Percentiles rank a stretch among this genome's conserved stretches.
Conservation (phyloP, 2,329 filamentous ascomycete species). For the Rutstroemia sp. region DNA sequence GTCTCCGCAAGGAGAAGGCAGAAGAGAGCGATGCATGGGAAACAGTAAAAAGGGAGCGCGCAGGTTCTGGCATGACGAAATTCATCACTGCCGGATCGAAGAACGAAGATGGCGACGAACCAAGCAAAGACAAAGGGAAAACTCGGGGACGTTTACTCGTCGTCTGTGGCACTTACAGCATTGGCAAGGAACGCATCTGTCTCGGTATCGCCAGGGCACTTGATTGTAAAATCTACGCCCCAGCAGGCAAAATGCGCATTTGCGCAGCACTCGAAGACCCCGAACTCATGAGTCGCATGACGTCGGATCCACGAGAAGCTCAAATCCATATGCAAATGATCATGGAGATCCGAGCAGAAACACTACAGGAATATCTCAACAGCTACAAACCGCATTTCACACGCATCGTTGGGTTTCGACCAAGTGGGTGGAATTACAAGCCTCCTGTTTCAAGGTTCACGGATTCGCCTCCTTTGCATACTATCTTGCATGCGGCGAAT, state of each 20-base stretch:
- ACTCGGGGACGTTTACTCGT: slow-evolving; percentile 68
- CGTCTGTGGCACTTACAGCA: slow-evolving; percentile 93
- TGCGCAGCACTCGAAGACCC: slow-evolving; percentile 79
- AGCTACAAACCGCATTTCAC: slow-evolving; percentile 75
- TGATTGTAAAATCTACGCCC: slow-evolving; percentile 81
- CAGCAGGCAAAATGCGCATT: slow-evolving; percentile 74
- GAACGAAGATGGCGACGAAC: slow-evolving; percentile 18
- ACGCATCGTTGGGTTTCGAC: slow-evolving; percentile 82
- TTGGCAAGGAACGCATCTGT: slow-evolving; percentile 95
- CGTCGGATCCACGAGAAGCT: slow-evolving; percentile 70
- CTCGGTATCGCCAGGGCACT: slow-evolving; percentile 84
- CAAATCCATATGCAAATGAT: slow-evolving; percentile 98
- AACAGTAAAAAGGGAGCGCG: slow-evolving; percentile 45
- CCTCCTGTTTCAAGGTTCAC: slow-evolving; percentile 57
- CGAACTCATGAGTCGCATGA: slow-evolving; percentile 71
- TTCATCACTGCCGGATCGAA: slow-evolving; percentile 42
- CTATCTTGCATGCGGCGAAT: slow-evolving; percentile 48
- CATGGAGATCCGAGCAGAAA: slow-evolving; percentile 88
- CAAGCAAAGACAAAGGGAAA: slow-evolving; percentile 22
- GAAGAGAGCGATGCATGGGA: slow-evolving; percentile 51
- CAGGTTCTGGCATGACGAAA: slow-evolving; percentile 52
- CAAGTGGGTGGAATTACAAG: slow-evolving; percentile 90
- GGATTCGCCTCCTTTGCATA: slow-evolving; percentile 55
- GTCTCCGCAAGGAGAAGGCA: slow-evolving; percentile 58
- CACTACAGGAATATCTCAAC: slow-evolving; percentile 80